Percentiles rank a stretch among this genome's conserved stretches.
These are phyloP conservation scores for Coemansia reversa DNA, from an alignment of 192 early-diverging fungal genomes.

Conservation along the genomic window DNA sequence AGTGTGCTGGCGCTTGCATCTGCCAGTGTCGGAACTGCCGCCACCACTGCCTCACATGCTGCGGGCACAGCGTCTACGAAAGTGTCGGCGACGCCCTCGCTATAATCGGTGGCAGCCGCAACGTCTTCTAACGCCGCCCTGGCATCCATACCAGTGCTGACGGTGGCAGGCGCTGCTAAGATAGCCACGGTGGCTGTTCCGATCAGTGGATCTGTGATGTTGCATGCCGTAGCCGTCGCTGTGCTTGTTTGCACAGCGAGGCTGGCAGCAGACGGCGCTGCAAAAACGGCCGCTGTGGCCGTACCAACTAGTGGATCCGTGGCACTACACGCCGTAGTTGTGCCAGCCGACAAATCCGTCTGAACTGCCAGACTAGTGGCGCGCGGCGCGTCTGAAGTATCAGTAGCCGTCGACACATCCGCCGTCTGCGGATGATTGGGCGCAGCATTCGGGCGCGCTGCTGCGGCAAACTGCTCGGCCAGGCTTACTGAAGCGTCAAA, in stretches of 20 bases:
- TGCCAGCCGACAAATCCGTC: conserved; percentile 21
- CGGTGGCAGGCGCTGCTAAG: background rate
- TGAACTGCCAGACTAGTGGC: background rate
- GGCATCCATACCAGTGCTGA: conserved; percentile 1
- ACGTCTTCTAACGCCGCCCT: conserved; percentile 12
- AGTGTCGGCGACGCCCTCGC: conserved; percentile 11
- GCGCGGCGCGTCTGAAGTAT: background rate
- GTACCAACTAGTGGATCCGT: conserved; percentile 10
- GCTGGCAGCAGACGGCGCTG: background rate
- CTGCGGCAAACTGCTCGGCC: conserved; percentile 43
- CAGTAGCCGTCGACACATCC: conserved; percentile 29
- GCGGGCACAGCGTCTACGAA: conserved; percentile 36
- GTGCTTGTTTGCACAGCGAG: conserved; percentile 1
- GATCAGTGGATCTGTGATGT: conserved; percentile 18
- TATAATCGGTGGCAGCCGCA: conserved; percentile 16
- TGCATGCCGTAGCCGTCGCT: background rate
- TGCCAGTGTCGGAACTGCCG: background rate
- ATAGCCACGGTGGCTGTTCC: background rate
- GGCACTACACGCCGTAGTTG: background rate
- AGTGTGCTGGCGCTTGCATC: conserved; percentile 6
- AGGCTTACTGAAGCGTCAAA: conserved; percentile 36
- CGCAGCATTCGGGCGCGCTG: conserved; percentile 15
- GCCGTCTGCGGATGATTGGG: conserved; percentile 26
- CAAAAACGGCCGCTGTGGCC: background rate
- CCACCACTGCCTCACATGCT: conserved; percentile 1